Evolutionary conservation across 192 early-diverging fungal genomes (phyloP).

Genomic region (Obelidium mucronatum): DNA sequence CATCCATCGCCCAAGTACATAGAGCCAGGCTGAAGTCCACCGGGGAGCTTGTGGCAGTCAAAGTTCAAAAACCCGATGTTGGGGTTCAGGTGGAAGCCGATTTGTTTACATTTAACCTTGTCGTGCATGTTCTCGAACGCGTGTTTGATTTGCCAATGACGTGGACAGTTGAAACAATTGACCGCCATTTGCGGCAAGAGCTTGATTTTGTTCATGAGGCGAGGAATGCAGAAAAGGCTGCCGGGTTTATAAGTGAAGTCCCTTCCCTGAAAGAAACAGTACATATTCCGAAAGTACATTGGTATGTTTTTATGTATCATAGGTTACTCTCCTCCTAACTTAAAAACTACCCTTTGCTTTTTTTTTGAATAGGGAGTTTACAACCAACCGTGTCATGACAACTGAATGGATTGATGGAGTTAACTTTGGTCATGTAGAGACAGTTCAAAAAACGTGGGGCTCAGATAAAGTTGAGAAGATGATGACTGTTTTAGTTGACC

Average conservation of each 20-base stretch:
- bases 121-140: conserved; percentile 71
- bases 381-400: conserved; percentile 75
- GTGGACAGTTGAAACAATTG: conserved; percentile 79
- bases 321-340: too few species aligned
- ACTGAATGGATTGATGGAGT: conserved; percentile 91
- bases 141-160: conserved; percentile 85
- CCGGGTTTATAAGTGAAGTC: conserved; percentile 40
- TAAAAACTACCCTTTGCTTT: too few species aligned
- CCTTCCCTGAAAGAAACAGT: conserved; percentile 57
- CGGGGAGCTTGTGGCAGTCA: conserved; percentile 80
- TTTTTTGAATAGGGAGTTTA: too few species aligned
- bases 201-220: conserved; percentile 91
- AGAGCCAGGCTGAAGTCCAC: conserved; percentile 69
- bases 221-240: conserved; percentile 74
- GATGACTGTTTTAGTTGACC: conserved; percentile 77
- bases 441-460: conserved; percentile 43
- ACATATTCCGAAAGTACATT: conserved; percentile 81
- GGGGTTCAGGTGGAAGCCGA: conserved; percentile 85
- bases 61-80: conserved; percentile 94
- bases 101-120: conserved; percentile 55
- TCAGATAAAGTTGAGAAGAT: conserved; percentile 45
- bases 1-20: conserved; percentile 96
- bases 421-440: conserved; percentile 69
- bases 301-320: too few species aligned
- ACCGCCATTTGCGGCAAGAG: conserved; percentile 77